Percentiles rank a stretch among this genome's conserved stretches.
phyloP scores from a whole-genome alignment of 371 early-diverging fungal species.

The Mucor lusitanicus region DNA sequence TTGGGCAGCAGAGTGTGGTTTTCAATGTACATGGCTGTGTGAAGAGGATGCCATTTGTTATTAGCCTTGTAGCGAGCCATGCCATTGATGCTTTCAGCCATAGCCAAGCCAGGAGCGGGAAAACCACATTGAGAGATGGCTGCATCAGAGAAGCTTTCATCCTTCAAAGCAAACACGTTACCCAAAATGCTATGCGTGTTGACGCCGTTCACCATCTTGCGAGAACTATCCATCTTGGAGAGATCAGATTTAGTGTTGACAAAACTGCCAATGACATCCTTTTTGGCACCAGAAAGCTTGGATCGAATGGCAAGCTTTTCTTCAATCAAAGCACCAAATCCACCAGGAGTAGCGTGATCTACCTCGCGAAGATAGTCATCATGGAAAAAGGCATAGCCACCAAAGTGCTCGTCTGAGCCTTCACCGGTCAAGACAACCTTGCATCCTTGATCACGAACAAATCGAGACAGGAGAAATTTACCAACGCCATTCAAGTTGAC shows the following conservation, averaged over 20 bases:
- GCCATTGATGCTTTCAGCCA: conserved; percentile 16
- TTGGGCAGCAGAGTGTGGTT: conserved; percentile 23
- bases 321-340: conserved; percentile 16
- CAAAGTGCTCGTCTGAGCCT: conserved; percentile 68
- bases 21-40: conserved; percentile 26
- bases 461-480: conserved; percentile 15
- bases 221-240: not conserved
- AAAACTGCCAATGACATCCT: not conserved
- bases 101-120: conserved; percentile 9
- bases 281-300: not conserved
- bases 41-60: conserved; percentile 29
- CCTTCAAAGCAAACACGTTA: not conserved
- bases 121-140: conserved; percentile 4
- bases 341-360: conserved; percentile 18
- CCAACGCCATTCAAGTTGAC: conserved; percentile 8
- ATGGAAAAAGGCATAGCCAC: conserved; percentile 60
- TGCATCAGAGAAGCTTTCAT: not conserved
- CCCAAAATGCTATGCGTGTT: not conserved
- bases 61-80: conserved; percentile 24
- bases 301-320: not conserved
- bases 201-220: conserved; percentile 10
- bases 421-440: conserved; percentile 63
- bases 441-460: conserved; percentile 40
- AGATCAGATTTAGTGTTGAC: not conserved
- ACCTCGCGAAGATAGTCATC: conserved; percentile 31